Conservation (phyloP, 495 filamentous ascomycete genomes). For the Terfezia claveryi region DNA sequence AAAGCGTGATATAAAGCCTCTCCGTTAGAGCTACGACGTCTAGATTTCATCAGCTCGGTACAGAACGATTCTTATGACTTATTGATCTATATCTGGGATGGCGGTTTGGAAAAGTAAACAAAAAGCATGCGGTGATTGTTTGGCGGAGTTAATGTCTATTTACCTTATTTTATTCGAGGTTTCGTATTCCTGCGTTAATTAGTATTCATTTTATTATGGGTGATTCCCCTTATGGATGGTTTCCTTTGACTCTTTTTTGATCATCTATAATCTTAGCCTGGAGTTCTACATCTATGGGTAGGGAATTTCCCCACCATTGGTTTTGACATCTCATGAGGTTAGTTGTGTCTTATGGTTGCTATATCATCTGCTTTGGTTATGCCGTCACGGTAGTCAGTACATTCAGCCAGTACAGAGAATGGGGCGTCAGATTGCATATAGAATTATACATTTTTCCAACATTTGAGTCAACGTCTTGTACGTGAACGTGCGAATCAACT, state of each 20-base stretch:
- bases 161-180: constrained; percentile 6
- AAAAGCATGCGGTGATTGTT: constrained; percentile 1
- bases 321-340: no score
- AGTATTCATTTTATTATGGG: background rate
- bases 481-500: no score
- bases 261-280: background rate
- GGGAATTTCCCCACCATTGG: no score
- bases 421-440: no score
- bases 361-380: no score
- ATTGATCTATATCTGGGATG: background rate
- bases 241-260: background rate
- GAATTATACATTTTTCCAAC: no score
- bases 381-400: no score
- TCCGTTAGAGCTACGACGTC: background rate
- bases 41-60: background rate
- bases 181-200: constrained; percentile 9
- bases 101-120: background rate
- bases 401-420: no score
- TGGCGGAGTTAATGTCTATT: constrained; percentile 15
- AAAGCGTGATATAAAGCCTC: background rate
- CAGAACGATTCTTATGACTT: background rate
- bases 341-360: no score
- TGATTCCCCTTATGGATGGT: background rate
- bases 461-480: no score
- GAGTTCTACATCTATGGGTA: no score